These are phyloP conservation scores for Eucalyptus cloeziana DNA, from an alignment of 345 rosid species.

Conservation along the genomic window DNA sequence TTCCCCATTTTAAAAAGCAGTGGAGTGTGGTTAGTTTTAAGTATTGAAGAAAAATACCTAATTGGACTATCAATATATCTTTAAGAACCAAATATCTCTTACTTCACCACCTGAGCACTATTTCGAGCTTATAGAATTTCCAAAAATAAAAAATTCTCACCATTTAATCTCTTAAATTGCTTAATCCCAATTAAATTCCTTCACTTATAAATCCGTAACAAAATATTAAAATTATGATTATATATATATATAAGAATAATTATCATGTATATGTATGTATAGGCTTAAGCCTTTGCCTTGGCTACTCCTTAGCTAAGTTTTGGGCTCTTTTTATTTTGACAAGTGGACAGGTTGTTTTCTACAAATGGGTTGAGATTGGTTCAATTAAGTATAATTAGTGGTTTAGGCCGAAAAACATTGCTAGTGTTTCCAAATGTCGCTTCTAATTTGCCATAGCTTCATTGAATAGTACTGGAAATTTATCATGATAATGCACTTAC, in stretches of 20 bases:
- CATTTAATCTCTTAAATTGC: background rate
- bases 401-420: background rate
- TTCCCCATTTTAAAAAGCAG: background rate
- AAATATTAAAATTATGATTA: too few species aligned
- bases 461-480: background rate
- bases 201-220: background rate
- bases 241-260: too few species aligned
- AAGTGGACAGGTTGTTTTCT: background rate
- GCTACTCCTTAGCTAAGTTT: background rate
- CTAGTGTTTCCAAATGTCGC: background rate
- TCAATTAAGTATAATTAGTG: background rate
- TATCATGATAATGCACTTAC: background rate
- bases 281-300: background rate
- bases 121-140: background rate
- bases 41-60: background rate
- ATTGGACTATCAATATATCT: background rate
- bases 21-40: background rate
- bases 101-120: background rate
- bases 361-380: background rate
- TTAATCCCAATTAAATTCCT: background rate
- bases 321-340: background rate
- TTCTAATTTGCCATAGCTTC: background rate
- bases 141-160: background rate
- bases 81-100: background rate
- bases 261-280: background rate